Conservation (phyloP, 2,329 filamentous ascomycete genomes). For the Colletotrichum liaoningense region DNA sequence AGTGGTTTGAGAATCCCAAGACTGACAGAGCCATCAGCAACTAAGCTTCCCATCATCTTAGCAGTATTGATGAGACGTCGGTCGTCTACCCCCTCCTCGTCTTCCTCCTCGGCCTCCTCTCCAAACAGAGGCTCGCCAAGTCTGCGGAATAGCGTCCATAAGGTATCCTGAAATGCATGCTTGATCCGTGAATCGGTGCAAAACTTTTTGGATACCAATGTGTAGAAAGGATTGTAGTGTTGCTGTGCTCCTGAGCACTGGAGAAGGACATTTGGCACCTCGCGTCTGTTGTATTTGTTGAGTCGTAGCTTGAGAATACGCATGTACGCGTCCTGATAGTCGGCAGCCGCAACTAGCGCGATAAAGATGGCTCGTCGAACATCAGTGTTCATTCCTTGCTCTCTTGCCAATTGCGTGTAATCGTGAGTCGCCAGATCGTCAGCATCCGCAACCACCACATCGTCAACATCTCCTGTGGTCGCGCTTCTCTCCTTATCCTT, state of each 20-base stretch:
- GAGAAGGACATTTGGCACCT: conserved; percentile 88
- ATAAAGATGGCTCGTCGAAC: conserved; percentile 93
- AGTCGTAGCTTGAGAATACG: conserved; percentile 85
- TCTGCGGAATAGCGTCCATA: conserved; percentile 87
- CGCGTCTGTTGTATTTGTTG: conserved; percentile 86
- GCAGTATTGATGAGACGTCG: conserved; percentile 64
- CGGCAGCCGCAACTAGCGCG: conserved; percentile 85
- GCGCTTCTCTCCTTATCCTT: not conserved
- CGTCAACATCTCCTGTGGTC: conserved; percentile 42
- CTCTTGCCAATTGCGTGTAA: conserved; percentile 77
- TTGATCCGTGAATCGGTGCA: conserved; percentile 80
- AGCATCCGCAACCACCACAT: conserved; percentile 42
- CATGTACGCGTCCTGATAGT: conserved; percentile 85
- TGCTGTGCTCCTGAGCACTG: conserved; percentile 88
- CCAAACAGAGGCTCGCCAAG: conserved; percentile 85
- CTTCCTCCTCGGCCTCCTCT: conserved; percentile 69
- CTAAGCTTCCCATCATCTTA: conserved; percentile 64
- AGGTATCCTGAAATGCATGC: conserved; percentile 86
- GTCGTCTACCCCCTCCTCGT: conserved; percentile 59
- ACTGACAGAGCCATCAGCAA: conserved; percentile 57
- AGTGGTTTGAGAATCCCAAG: conserved; percentile 73
- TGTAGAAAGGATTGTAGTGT: conserved; percentile 93
- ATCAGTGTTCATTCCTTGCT: conserved; percentile 88
- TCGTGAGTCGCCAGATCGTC: conserved; percentile 68
- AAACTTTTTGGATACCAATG: conserved; percentile 82